phyloP scores from a whole-genome alignment of 2,329 filamentous ascomycete species.

The Verticillium zaregamsianum region DNA sequence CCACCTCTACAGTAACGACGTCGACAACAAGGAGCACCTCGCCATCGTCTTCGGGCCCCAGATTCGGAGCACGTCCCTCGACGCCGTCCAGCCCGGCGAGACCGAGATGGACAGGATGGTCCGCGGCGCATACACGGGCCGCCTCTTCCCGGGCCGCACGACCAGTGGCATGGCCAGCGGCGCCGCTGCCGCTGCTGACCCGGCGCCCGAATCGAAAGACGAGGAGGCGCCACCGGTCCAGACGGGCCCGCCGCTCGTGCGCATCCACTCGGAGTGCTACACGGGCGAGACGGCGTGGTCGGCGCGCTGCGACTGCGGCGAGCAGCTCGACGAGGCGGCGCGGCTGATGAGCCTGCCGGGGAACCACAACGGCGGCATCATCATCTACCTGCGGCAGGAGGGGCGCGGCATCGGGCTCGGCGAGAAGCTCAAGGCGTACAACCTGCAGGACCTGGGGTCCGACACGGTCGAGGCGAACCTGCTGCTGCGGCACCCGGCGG shows the following conservation, averaged over 20 bases:
- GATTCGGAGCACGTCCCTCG: conserved; percentile 71
- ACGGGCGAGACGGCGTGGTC: conserved; percentile 99
- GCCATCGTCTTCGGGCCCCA: conserved; percentile 92
- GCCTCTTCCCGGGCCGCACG: conserved; percentile 79
- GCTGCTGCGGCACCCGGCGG: conserved; percentile 83
- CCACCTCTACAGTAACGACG: conserved; percentile 88
- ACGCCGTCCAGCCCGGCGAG: conserved; percentile 69
- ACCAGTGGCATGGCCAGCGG: conserved; percentile 59
- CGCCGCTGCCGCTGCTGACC: conserved; percentile 16
- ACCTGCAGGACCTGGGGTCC: conserved; percentile 92
- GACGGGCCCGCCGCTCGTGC: conserved; percentile 64
- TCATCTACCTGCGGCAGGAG: conserved; percentile 94
- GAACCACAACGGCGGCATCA: conserved; percentile 65
- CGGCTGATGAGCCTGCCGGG: conserved; percentile 78
- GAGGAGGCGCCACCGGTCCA: conserved; percentile 7
- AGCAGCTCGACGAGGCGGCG: conserved; percentile 95
- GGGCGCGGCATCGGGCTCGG: conserved; percentile 91
- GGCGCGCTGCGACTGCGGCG: conserved; percentile 93
- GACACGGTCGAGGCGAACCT: conserved; percentile 97
- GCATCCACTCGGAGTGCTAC: conserved; percentile 98
- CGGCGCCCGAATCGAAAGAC: conserved; percentile 10
- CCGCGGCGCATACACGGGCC: conserved; percentile 84
- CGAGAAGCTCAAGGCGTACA: conserved; percentile 97
- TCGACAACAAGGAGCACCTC: conserved; percentile 92
- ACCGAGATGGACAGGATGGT: conserved; percentile 92